phyloP scores from a whole-genome alignment of 352 stramenopile species.

The Phytopythium oedochilum region DNA sequence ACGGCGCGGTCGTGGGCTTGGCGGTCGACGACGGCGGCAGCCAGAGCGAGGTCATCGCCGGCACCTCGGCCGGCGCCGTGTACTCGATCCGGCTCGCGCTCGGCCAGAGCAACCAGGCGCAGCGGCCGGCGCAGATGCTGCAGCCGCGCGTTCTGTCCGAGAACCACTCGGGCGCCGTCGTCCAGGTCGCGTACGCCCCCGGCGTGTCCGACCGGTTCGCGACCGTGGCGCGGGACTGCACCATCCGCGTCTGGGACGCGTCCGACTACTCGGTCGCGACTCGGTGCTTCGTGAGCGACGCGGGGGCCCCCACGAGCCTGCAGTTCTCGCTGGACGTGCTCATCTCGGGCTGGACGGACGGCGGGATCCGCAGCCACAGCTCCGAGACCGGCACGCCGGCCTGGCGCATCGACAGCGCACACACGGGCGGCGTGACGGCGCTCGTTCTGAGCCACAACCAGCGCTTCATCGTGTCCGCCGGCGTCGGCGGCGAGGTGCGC shows the following conservation, averaged over 20 bases:
- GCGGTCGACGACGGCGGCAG: slow-evolving; percentile 40
- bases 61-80: slow-evolving; percentile 75
- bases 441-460: slow-evolving; percentile 89
- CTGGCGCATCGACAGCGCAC: slow-evolving; percentile 89
- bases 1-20: slow-evolving; percentile 58
- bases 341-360: slow-evolving; percentile 89
- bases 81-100: slow-evolving; percentile 64
- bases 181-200: slow-evolving; percentile 74
- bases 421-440: slow-evolving; percentile 87
- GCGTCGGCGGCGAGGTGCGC: slow-evolving; percentile 81
- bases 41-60: slow-evolving; percentile 67
- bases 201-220: slow-evolving; percentile 87
- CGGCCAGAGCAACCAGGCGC: slow-evolving; percentile 7
- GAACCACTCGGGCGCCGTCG: slow-evolving; percentile 77
- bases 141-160: slow-evolving; percentile 32
- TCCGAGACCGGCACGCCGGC: slow-evolving; percentile 76
- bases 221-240: slow-evolving; percentile 83
- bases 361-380: slow-evolving; percentile 83
- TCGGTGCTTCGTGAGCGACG: slow-evolving; percentile 45
- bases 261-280: slow-evolving; percentile 81
- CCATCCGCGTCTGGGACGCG: slow-evolving; percentile 88
- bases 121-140: slow-evolving; percentile 18
- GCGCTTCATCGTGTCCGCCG: slow-evolving; percentile 80
- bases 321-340: slow-evolving; percentile 87
- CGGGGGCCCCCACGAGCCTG: slow-evolving; percentile 63